These are phyloP conservation scores for Coelastrella sp. DNA, from an alignment of 139 green algal species.

Conservation along the genomic window DNA sequence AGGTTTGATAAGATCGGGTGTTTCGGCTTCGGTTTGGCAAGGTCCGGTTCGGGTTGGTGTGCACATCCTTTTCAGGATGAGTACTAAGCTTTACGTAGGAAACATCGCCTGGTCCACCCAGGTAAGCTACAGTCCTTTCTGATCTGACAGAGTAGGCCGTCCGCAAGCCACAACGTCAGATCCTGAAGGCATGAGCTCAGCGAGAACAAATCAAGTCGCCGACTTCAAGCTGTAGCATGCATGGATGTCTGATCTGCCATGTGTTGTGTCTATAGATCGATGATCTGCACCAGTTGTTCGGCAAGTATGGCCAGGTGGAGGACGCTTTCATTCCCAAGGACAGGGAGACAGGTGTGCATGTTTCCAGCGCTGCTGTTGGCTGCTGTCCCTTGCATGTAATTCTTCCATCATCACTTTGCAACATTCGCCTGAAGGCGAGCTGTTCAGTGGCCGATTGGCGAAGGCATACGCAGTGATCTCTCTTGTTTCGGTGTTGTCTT, in stretches of 20 bases:
- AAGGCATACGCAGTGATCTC: too few species aligned
- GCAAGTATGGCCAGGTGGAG: slow-evolving; percentile 30
- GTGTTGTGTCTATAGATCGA: slow-evolving; percentile 4
- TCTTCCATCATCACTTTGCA: too few species aligned
- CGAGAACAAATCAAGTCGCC: neutral
- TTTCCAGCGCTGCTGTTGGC: too few species aligned
- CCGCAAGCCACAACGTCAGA: too few species aligned
- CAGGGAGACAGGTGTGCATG: slow-evolving; percentile 44
- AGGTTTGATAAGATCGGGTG: neutral
- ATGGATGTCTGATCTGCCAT: neutral
- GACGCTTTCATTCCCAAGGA: slow-evolving; percentile 54
- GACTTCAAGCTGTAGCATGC: neutral
- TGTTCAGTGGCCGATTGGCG: too few species aligned
- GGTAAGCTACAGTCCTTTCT: neutral
- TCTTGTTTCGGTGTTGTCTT: too few species aligned
- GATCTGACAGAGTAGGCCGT: neutral
- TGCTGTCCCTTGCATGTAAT: too few species aligned
- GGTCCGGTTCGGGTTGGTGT: slow-evolving; percentile 2
- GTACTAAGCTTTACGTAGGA: slow-evolving; percentile 11
- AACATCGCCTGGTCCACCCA: slow-evolving; percentile 35
- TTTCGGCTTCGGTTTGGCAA: neutral
- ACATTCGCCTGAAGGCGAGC: too few species aligned
- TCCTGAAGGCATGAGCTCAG: neutral
- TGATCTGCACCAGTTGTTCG: slow-evolving; percentile 46
- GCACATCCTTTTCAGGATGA: neutral